These are phyloP conservation scores for Botrytis paeoniae DNA, from an alignment of 2,329 filamentous ascomycete species.

Conservation along the genomic window DNA sequence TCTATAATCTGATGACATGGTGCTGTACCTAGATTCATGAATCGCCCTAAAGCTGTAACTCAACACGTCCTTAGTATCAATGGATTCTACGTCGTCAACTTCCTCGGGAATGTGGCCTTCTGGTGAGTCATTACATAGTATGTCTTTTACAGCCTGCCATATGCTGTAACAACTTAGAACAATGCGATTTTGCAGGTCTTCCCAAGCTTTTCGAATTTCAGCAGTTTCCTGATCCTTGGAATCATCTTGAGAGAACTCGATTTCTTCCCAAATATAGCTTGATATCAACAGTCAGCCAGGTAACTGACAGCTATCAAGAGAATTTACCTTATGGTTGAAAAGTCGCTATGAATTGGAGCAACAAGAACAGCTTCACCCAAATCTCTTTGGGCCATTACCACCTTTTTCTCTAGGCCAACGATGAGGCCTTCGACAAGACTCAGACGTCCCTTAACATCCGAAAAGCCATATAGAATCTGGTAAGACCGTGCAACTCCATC, in stretches of 20 bases:
- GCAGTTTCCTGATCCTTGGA: constrained; percentile 1
- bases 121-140: constrained; percentile 90
- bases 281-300: constrained; percentile 11
- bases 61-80: constrained; percentile 82
- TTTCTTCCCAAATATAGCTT: constrained; percentile 34
- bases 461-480: constrained; percentile 63
- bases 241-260: constrained; percentile 21
- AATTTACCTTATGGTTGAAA: constrained; percentile 60
- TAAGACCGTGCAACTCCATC: constrained; percentile 82
- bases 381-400: constrained; percentile 60
- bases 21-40: constrained; percentile 82
- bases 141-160: constrained; percentile 71
- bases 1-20: not conserved
- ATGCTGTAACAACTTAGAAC: constrained; percentile 62
- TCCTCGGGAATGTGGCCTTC: constrained; percentile 83
- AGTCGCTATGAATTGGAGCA: constrained; percentile 66
- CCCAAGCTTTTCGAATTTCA: constrained; percentile 20
- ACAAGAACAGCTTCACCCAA: constrained; percentile 64
- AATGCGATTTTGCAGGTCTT: constrained; percentile 51
- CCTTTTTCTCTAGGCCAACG: constrained; percentile 59
- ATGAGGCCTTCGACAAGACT: constrained; percentile 58
- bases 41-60: constrained; percentile 94
- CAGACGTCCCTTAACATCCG: constrained; percentile 44
- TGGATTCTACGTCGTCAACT: constrained; percentile 65
- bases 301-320: not conserved